phyloP scores from a whole-genome alignment of 805 yeast genomes.

The Saturnispora sanitii region DNA sequence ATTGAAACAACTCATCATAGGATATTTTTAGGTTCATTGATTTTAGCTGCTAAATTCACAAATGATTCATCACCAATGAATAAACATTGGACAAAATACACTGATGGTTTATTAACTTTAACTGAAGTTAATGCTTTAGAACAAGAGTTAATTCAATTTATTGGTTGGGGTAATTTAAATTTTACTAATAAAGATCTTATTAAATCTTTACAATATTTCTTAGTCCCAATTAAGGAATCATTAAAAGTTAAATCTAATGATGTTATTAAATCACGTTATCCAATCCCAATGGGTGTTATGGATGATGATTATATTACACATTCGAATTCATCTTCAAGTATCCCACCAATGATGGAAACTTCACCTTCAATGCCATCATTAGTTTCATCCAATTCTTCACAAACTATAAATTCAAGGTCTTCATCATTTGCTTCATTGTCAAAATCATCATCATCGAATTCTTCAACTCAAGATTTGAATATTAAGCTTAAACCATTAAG shows the following conservation, averaged over 20 bases:
- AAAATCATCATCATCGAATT: too few relatives aligned
- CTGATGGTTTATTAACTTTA: conserved; percentile 70
- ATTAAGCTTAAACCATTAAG: conserved; percentile 13
- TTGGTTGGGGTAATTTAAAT: conserved; percentile 71
- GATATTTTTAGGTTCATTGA: conserved; percentile 79
- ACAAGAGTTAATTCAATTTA: conserved; percentile 69
- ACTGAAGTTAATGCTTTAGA: conserved; percentile 86
- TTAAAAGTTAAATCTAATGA: conserved; percentile 23
- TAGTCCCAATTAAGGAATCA: conserved; percentile 58
- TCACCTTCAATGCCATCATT: conserved; percentile 12
- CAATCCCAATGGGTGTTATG: background rate
- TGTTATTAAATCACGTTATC: background rate
- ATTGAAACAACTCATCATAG: conserved; percentile 91
- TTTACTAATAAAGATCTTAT: conserved; percentile 64
- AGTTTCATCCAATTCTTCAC: conserved; percentile 6
- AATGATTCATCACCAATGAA: conserved; percentile 93
- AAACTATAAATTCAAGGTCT: background rate
- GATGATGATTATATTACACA: background rate
- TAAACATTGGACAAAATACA: conserved; percentile 92
- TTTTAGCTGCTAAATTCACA: conserved; percentile 83
- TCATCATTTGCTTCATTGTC: background rate
- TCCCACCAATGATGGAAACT: background rate
- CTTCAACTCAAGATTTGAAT: background rate
- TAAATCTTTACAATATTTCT: conserved; percentile 61
- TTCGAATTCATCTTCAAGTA: background rate